phyloP scores from a whole-genome alignment of 257 asterid genomes.

The Solanum boliviense region DNA sequence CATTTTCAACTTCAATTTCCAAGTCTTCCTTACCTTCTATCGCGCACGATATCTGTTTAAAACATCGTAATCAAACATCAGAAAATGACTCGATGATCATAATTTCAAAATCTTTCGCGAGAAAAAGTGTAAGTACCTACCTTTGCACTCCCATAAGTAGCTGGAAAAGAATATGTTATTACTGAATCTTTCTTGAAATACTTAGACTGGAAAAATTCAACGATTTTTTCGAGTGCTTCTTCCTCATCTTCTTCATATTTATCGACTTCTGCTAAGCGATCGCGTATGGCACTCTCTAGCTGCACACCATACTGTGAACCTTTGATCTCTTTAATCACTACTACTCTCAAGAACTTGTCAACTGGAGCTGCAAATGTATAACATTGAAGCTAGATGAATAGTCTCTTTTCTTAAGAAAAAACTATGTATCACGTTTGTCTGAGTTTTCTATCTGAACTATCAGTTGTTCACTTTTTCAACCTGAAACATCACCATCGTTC shows the following conservation, averaged over 20 bases:
- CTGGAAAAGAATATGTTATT: conserved; percentile 52
- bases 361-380: conserved; percentile 49
- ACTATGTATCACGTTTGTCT: background rate
- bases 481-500: background rate
- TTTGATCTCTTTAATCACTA: conserved; percentile 92
- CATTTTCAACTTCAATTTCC: conserved; percentile 59
- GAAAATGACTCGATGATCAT: background rate
- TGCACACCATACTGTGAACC: conserved; percentile 89
- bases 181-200: conserved; percentile 49
- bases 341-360: conserved; percentile 55
- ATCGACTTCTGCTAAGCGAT: conserved; percentile 64
- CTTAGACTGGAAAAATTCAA: conserved; percentile 60
- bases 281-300: conserved; percentile 68
- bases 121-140: conserved; percentile 2
- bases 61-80: background rate
- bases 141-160: conserved; percentile 34
- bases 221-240: conserved; percentile 48
- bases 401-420: background rate
- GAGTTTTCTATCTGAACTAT: background rate
- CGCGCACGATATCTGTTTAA: conserved; percentile 35
- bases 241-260: conserved; percentile 83
- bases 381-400: background rate
- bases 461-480: background rate
- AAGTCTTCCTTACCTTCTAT: conserved; percentile 55
- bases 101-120: background rate